phyloP scores from a whole-genome alignment of 495 filamentous ascomycete species.

The Chaetomium tenue region DNA sequence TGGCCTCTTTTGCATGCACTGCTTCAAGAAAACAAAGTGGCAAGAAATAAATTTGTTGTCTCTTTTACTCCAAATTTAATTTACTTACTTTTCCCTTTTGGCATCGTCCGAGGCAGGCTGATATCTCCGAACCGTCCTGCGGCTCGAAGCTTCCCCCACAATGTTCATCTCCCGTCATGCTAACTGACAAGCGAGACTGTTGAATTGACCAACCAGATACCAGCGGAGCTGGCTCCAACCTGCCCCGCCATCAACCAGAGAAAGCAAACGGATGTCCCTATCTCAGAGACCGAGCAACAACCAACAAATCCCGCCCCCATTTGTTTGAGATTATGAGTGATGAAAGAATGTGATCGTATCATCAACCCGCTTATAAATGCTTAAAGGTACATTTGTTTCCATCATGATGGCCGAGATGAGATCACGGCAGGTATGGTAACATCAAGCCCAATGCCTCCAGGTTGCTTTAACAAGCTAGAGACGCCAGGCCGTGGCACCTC shows the following conservation, averaged over 20 bases:
- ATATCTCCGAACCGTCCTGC: not conserved
- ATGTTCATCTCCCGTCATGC: not conserved
- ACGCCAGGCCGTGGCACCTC: not conserved
- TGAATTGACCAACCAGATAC: conserved; percentile 18
- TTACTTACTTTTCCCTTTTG: no score
- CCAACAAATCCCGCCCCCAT: no score
- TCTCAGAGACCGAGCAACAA: no score
- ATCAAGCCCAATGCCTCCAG: not conserved
- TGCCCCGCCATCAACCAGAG: conserved; percentile 4
- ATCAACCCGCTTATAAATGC: no score
- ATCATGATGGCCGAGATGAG: no score
- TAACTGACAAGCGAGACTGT: not conserved
- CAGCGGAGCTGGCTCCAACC: conserved; percentile 19
- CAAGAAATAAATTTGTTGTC: no score
- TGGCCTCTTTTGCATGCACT: no score
- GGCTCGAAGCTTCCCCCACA: not conserved
- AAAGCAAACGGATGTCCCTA: no score
- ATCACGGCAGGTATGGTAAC: not conserved
- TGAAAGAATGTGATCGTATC: not conserved
- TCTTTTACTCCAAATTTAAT: no score
- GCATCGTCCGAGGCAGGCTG: no score
- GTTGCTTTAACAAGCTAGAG: not conserved
- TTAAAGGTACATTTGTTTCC: no score
- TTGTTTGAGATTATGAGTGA: not conserved
- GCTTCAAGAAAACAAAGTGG: no score